A percentile compares a stretch with the other conserved stretches of the same genome.
phyloP scores from a whole-genome alignment of 306 rosid species.

The Gleditsia sinensis region DNA sequence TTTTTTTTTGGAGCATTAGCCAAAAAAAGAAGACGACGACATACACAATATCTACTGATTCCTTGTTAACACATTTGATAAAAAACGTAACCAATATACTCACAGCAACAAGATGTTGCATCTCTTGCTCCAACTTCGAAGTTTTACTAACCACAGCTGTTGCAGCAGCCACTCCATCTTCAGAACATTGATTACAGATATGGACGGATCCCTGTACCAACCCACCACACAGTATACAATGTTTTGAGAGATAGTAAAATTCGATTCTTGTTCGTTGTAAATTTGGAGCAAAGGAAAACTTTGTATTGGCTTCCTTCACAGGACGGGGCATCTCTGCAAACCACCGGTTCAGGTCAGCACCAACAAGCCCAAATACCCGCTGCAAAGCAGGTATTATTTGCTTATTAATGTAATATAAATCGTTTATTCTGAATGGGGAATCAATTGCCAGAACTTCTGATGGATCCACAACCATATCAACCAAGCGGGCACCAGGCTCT shows the following conservation, averaged over 20 bases:
- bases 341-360: slow-evolving; percentile 86
- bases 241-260: slow-evolving; percentile 87
- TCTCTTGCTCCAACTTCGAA: slow-evolving; percentile 81
- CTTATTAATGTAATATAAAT: slow-evolving; percentile 82
- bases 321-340: slow-evolving; percentile 88
- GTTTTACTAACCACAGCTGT: slow-evolving; percentile 70
- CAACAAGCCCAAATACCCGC: slow-evolving; percentile 83
- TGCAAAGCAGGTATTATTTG: slow-evolving; percentile 94
- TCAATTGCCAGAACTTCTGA: slow-evolving; percentile 73
- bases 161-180: slow-evolving; percentile 62
- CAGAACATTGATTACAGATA: slow-evolving; percentile 68
- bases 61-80: slow-evolving; percentile 4
- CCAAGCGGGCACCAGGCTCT: slow-evolving; percentile 91
- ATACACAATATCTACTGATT: not conserved
- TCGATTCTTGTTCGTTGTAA: slow-evolving; percentile 81
- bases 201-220: slow-evolving; percentile 74
- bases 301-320: slow-evolving; percentile 62
- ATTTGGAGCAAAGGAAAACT: slow-evolving; percentile 52
- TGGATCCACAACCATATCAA: slow-evolving; percentile 94
- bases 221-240: slow-evolving; percentile 83
- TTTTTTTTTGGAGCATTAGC: not conserved
- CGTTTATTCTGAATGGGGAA: slow-evolving; percentile 82
- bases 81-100: slow-evolving; percentile 35
- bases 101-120: slow-evolving; percentile 88
- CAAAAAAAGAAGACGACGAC: not conserved